Conservation (phyloP, 176 grass and related monocot species). For the Oryza nivara region DNA sequence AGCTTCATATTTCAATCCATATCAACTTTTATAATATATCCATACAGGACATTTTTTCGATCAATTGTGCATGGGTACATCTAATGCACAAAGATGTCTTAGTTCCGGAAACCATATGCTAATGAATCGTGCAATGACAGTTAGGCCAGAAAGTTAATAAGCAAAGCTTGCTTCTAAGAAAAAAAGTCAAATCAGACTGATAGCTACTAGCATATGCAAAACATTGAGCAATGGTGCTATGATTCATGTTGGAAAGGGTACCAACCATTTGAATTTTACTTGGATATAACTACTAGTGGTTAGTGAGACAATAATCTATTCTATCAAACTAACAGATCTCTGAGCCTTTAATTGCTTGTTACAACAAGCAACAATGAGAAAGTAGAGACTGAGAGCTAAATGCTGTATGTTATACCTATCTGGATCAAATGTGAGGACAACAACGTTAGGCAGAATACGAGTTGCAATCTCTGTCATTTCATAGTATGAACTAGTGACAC, state of each 20-base stretch:
- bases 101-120: not conserved
- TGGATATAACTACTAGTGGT: not conserved
- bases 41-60: not conserved
- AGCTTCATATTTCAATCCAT: not conserved
- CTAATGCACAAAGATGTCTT: slow-evolving; percentile 28
- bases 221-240: not conserved
- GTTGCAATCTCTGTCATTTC: slow-evolving; percentile 98
- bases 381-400: slow-evolving; percentile 26
- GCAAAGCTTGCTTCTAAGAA: not conserved
- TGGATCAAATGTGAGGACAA: slow-evolving; percentile 93
- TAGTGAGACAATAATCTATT: not conserved
- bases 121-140: not conserved
- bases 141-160: slow-evolving; percentile 8
- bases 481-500: slow-evolving; percentile 90
- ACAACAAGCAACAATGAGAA: slow-evolving; percentile 28
- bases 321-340: not conserved
- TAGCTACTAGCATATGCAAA: not conserved
- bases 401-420: slow-evolving; percentile 69
- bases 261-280: not conserved
- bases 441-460: slow-evolving; percentile 89
- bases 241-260: not conserved
- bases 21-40: not conserved
- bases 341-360: not conserved
- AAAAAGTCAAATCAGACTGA: not conserved
- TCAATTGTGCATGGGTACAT: slow-evolving; percentile 20